Conservation (phyloP, 2,329 filamentous ascomycete genomes). For the Bipolaris sorokiniana region DNA sequence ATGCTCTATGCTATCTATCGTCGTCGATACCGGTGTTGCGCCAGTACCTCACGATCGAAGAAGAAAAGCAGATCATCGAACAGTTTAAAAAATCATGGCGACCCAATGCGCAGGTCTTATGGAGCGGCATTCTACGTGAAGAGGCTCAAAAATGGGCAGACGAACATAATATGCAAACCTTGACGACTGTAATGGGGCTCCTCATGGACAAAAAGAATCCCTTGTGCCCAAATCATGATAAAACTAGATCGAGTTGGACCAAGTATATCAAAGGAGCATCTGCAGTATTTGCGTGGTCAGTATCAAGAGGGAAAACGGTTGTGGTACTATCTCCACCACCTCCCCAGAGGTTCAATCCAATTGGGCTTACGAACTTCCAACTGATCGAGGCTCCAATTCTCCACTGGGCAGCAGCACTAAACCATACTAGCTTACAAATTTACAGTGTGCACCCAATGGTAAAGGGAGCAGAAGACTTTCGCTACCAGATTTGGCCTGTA, state of each 20-base stretch:
- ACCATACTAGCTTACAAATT: not conserved
- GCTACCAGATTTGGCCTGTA: not conserved
- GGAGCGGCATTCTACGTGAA: not conserved
- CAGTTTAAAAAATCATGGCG: not conserved
- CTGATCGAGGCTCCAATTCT: not conserved
- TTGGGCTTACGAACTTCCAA: not conserved
- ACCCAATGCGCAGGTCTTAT: slow-evolving; percentile 1
- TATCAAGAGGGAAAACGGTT: not conserved
- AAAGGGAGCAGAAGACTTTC: slow-evolving; percentile 1
- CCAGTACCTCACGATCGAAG: not conserved
- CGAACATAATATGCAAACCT: not conserved
- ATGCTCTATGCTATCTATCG: not conserved
- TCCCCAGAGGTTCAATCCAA: not conserved
- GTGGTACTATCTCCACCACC: slow-evolving; percentile 1
- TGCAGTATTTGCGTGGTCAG: not conserved
- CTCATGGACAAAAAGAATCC: not conserved
- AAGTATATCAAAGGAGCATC: not conserved
- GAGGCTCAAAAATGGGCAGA: not conserved
- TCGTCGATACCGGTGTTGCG: not conserved
- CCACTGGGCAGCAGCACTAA: not conserved
- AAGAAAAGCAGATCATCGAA: not conserved
- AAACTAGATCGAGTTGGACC: not conserved
- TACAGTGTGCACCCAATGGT: slow-evolving; percentile 1
- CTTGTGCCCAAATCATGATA: not conserved
- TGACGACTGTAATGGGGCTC: not conserved